A percentile compares a stretch with the other conserved stretches of the same genome.
These are phyloP conservation scores for Microcyclosporella mali DNA, from an alignment of 2,329 filamentous ascomycete genomes.

Conservation along the genomic window DNA sequence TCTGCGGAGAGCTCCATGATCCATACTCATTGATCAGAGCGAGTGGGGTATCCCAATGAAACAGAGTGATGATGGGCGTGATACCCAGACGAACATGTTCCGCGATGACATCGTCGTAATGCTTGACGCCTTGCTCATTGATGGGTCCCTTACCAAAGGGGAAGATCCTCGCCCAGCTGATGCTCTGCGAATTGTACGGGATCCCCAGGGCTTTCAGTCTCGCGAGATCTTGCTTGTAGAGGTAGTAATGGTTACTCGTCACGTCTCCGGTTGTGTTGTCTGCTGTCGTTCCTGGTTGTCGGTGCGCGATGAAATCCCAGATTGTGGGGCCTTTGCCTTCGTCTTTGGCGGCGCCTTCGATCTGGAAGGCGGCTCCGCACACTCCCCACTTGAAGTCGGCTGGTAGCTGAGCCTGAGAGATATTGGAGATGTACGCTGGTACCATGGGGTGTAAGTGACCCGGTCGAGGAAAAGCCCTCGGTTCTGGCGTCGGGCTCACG, in stretches of 20 bases:
- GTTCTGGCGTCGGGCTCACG: constrained; percentile 29
- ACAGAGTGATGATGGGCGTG: constrained; percentile 72
- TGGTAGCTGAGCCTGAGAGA: constrained; percentile 33
- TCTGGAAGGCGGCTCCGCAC: constrained; percentile 29
- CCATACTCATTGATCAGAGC: constrained; percentile 73
- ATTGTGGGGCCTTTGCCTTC: constrained; percentile 28
- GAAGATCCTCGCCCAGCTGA: constrained; percentile 78
- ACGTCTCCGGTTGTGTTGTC: constrained; percentile 67
- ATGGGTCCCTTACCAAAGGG: constrained; percentile 76
- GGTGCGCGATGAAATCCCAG: constrained; percentile 24
- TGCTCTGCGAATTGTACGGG: constrained; percentile 73
- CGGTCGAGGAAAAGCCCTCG: constrained; percentile 27
- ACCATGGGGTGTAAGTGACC: constrained; percentile 40
- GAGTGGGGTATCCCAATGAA: constrained; percentile 83
- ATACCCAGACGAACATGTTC: constrained; percentile 71
- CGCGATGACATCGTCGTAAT: constrained; percentile 74
- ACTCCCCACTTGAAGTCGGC: constrained; percentile 29
- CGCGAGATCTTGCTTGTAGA: constrained; percentile 67
- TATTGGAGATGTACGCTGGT: constrained; percentile 30
- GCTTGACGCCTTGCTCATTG: constrained; percentile 69
- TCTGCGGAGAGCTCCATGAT: constrained; percentile 69
- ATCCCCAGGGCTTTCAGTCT: constrained; percentile 69
- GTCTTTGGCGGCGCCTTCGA: constrained; percentile 28
- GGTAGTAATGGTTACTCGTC: constrained; percentile 83
- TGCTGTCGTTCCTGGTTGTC: constrained; percentile 67